These are phyloP conservation scores for Kodamaea suecica DNA, from an alignment of 1,139 yeast genomes.

Conservation along the genomic window DNA sequence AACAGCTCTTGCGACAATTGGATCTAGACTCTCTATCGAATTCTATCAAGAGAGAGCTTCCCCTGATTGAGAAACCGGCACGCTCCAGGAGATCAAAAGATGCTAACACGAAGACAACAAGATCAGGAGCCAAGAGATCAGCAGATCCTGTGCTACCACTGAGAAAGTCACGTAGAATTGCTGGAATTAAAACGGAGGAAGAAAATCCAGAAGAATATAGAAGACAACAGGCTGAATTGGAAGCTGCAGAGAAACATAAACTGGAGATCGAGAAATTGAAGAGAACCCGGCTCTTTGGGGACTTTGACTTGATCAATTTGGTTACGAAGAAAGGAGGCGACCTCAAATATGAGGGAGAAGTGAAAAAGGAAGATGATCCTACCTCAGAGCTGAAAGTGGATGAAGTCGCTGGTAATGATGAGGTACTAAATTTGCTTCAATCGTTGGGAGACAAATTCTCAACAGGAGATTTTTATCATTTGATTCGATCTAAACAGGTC, in stretches of 20 bases:
- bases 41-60: conserved; percentile 30
- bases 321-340: conserved; percentile 41
- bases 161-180: conserved; percentile 63
- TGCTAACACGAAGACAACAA: conserved; percentile 13
- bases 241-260: conserved; percentile 18
- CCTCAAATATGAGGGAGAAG: conserved; percentile 30
- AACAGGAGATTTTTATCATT: conserved; percentile 75
- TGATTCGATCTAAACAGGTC: conserved; percentile 28
- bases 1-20: conserved; percentile 36
- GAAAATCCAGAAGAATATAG: conserved; percentile 36
- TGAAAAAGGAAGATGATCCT: conserved; percentile 11
- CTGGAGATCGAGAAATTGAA: conserved; percentile 52
- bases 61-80: conserved; percentile 21
- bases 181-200: conserved; percentile 52
- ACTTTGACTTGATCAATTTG: conserved; percentile 57
- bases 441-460: conserved; percentile 57
- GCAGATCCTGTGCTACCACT: conserved; percentile 42
- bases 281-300: conserved; percentile 58
- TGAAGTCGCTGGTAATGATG: conserved; percentile 19
- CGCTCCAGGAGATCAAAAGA: conserved; percentile 16
- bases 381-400: conserved; percentile 3
- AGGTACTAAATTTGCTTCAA: conserved; percentile 38
- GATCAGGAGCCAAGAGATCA: conserved; percentile 15
- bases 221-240: conserved; percentile 18
- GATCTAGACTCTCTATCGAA: conserved; percentile 35